Evolutionary conservation across 108 stramenopile genomes (phyloP), one percentile per base, ranked within the genome.

Genomic region (Asterionellopsis glacialis): DNA sequence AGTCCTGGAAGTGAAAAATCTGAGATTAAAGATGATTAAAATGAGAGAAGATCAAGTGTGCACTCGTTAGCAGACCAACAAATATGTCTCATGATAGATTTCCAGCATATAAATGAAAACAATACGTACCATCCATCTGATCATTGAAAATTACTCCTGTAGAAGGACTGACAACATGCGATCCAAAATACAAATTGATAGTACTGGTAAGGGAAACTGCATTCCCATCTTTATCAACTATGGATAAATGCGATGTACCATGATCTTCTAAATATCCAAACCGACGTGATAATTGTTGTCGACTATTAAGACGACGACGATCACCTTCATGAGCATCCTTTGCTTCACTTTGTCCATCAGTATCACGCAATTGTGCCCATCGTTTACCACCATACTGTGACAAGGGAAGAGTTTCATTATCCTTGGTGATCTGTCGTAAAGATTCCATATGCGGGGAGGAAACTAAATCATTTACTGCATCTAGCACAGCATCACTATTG

Each of bases 131-230:
- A 57, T 85, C 87, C 84, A 89, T 85, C 25, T 83, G 73, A 62
- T 90, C 81, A 65, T 86, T 87, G 14, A 94, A 55, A n/a, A 90
- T 40, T 15, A 94, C 59, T 11, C 93, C 93, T 11, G 91, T 90
- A 4, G 83, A 77, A 18, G 80, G 59, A 43, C 82, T 84, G 13
- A 73, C 61, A 59, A 90, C 67, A 12, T 61, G 51, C 14, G 71
- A 73, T 25, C 65, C 65, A 48, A 65, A 67, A 53, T 65, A 59
- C 39, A 24, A 39, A 65, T 93, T 93, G 63, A 94, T 63, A 7
- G 93, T 81, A 22, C 65, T 61, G 23, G 88, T 94, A 15, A 90
- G 70, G 0, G 84, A 64, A 5, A 94, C 85, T 14, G 88, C 72
- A 58, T 94, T 90, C 9, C 84, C 69, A 45, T 87, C 80, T 22